Base-by-base conservation (phyloP, 208 protist species). In the Trichomonas vaginalis region DNA sequence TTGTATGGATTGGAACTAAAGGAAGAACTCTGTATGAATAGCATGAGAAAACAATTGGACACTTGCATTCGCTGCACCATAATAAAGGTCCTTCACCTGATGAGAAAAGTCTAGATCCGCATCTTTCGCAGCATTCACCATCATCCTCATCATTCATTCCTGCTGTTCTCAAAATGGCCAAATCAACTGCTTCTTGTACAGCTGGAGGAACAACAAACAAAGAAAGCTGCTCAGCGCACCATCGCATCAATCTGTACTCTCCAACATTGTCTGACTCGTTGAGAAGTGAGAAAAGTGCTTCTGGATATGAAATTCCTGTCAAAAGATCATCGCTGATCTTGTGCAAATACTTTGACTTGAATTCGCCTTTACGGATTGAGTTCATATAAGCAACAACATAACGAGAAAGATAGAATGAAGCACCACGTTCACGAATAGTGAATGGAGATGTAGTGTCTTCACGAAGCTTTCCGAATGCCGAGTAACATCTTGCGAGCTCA, bases 131-230 rank as follows among this genome's bases (percentile, higher is more conserved):
- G 45, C 40, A 92, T 51, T 92, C 86, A 56, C 40, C 17, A 35
- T 92, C 86, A n/a, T 92, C 86, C n/a, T 92, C 86, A 15, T 92
- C 86, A 39, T 92, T 92, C 86, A 92, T 39, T 12, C 86, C 86
- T 8, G 86, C 42, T 39, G 86, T 92, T 47, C 86, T 48, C 21
- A 92, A 51, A n/a, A 92, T 92, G 35, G 86, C 86, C n/a, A 42
- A 51, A 39, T 92, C 86, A 51, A 92, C 86, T 15, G 86, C 86
- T 51, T 92, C 86, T 92, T 92, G 45, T 15, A 92, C 86, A 51
- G 86, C 86, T 39, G 86, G 86, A 12, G 86, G 86, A 56, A 92
- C 86, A n/a, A 92, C 45, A 32, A 56, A 92, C 0, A 92, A 32
- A 51, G 86, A 48, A 9, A 92, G 27, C 37, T 92, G 86, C 37